Evolutionary conservation across 2,329 filamentous ascomycete species (phyloP).

Genomic region (Dendryphion nanum): DNA sequence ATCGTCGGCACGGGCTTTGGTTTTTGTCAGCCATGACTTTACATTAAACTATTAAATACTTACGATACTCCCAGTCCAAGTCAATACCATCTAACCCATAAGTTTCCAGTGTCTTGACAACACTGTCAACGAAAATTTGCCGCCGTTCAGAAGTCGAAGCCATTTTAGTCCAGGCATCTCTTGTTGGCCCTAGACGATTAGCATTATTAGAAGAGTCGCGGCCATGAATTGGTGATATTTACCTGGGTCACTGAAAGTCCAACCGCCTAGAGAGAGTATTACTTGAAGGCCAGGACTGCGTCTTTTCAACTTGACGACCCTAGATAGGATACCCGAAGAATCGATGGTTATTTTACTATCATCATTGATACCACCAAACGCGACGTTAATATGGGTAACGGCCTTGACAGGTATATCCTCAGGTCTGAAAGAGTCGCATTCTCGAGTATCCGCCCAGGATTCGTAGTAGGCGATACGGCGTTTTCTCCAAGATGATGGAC

Average conservation of each 20-base stretch:
- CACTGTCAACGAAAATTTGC: slow-evolving; percentile 37
- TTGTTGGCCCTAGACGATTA: slow-evolving; percentile 37
- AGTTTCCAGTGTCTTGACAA: slow-evolving; percentile 41
- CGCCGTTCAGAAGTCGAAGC: slow-evolving; percentile 26
- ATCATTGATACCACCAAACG: too few relatives aligned
- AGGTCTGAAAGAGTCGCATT: background rate
- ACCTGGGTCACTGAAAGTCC: slow-evolving; percentile 27
- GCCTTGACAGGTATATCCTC: background rate
- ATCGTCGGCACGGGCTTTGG: slow-evolving; percentile 28
- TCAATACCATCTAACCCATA: slow-evolving; percentile 47
- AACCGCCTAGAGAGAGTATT: slow-evolving; percentile 44
- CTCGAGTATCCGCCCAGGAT: slow-evolving; percentile 1
- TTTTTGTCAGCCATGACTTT: slow-evolving; percentile 1
- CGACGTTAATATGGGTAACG: slow-evolving; percentile 7
- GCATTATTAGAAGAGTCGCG: too few relatives aligned
- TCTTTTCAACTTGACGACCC: background rate
- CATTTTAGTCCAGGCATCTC: slow-evolving; percentile 37
- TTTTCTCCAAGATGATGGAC: background rate
- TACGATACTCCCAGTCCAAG: slow-evolving; percentile 49
- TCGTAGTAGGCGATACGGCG: slow-evolving; percentile 7
- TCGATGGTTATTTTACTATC: too few relatives aligned
- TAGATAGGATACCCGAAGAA: slow-evolving; percentile 10
- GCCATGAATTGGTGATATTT: background rate
- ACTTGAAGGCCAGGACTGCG: slow-evolving; percentile 22
- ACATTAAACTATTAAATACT: too few relatives aligned